Base-by-base conservation (phyloP, 176 grass and related monocot genomes). In the Microstegium vimineum region DNA sequence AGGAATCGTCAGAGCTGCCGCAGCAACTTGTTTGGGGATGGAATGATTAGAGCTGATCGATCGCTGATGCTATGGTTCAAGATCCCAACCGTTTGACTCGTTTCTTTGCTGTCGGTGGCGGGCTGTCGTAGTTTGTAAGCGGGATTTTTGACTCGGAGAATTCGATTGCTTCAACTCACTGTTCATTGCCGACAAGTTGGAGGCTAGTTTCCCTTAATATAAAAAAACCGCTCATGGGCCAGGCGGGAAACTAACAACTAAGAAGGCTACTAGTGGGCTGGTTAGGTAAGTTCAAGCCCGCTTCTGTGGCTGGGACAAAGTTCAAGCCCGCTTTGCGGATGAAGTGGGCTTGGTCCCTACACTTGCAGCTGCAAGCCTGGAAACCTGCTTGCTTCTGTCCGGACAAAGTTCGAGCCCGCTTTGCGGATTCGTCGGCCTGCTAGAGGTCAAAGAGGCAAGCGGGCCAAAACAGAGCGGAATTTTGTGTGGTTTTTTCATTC, bases 91-190 rank as follows among this genome's bases (percentile, higher is more conserved):
- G 8, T 51, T 76, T 52, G 32, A 62, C 15, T 63, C 33, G 38
- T 81, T 85, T 60, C 51, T 77, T 77, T 40, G 41, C 4, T 52
- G 25, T n/a, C n/a, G n/a, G n/a, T n/a, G 9, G 28, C 49, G 45
- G 45, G 0, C 26, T 68, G 6, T 63, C 41, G 42, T 71, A 17
- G 17, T 54, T 9, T 40, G 8, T 6, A 89, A 75, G 76, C 32
- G 9, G 69, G 40, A 1, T 14, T 76, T 76, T 76, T 81, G 77
- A 85, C 87, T 20, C 10, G 0, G 69, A 14, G 70, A 30, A 23
- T 17, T 40, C 15, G 60, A 7, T 75, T 17, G 23, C 46, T 79
- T 74, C 7, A 10, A 13, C 11, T 0, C 12, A 28, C 11, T 8
- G 12, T 75, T 60, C n/a, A 73, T 33, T 18, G 69, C 73, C 56